Percentiles rank a stretch among this genome's conserved stretches.
Conservation (phyloP, 1,139 yeast species). For the Yamadazyma taylorii region DNA sequence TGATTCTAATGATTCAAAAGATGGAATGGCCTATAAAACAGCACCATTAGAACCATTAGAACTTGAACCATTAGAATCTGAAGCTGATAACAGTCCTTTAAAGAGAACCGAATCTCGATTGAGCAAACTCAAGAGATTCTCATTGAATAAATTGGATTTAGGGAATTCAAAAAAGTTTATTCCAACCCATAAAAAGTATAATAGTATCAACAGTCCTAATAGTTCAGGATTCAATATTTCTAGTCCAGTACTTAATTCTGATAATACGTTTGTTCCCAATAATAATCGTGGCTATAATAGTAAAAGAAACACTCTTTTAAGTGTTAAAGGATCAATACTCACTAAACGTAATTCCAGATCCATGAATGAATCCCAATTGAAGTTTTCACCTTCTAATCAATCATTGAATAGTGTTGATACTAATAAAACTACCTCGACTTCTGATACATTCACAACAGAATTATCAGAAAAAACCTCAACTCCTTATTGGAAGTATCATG, state of each 20-base stretch:
- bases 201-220: constrained; percentile 9
- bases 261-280: background rate
- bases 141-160: constrained; percentile 13
- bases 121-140: constrained; percentile 15
- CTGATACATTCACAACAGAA: constrained; percentile 2
- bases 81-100: constrained; percentile 1
- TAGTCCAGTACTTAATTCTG: constrained; percentile 4
- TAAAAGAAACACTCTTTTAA: background rate
- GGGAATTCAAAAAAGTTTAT: constrained; percentile 8
- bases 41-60: no score
- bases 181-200: constrained; percentile 12
- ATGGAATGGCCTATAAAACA: constrained; percentile 11
- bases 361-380: background rate
- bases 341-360: background rate
- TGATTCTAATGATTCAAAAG: constrained; percentile 5
- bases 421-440: constrained; percentile 2
- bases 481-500: constrained; percentile 64
- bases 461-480: constrained; percentile 14
- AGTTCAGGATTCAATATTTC: constrained; percentile 7
- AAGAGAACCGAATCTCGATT: constrained; percentile 7
- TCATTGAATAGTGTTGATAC: constrained; percentile 6
- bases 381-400: constrained; percentile 5
- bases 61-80: constrained; percentile 13
- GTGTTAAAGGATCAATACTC: background rate
- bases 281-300: background rate